These are phyloP conservation scores for Kluyveromyces sp. DNA, from an alignment of 1,139 yeast genomes.

Conservation along the genomic window DNA sequence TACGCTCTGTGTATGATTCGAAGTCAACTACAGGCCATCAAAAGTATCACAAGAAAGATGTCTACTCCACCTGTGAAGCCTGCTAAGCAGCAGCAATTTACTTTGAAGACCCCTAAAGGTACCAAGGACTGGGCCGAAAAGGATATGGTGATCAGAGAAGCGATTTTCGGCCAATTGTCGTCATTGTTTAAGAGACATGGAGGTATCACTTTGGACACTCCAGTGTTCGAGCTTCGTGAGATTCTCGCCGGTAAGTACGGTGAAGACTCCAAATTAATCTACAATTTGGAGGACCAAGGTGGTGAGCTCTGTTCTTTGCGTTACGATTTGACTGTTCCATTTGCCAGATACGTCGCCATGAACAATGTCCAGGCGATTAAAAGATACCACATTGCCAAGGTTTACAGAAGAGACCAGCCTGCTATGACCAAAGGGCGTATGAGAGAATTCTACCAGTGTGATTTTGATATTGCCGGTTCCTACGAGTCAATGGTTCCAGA, in stretches of 20 bases:
- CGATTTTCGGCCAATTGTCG: conserved; percentile 67
- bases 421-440: conserved; percentile 99
- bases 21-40: conserved; percentile 1
- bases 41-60: conserved; percentile 4
- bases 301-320: conserved; percentile 93
- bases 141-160: conserved; percentile 92
- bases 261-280: conserved; percentile 92
- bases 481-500: conserved; percentile 96
- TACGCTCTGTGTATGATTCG: conserved; percentile 4
- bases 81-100: conserved; percentile 45
- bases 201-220: conserved; percentile 96
- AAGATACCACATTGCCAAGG: conserved; percentile 95
- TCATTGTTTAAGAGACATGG: conserved; percentile 87
- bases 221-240: conserved; percentile 92
- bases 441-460: conserved; percentile 99
- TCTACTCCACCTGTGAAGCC: conserved; percentile 18
- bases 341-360: conserved; percentile 94
- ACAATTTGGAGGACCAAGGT: conserved; percentile 95
- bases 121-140: conserved; percentile 98
- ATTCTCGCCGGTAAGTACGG: conserved; percentile 96
- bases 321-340: conserved; percentile 95
- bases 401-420: conserved; percentile 96
- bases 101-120: conserved; percentile 92
- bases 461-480: conserved; percentile 88
- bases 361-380: conserved; percentile 84